A percentile compares a stretch with the other conserved stretches of the same genome.
These are phyloP conservation scores for Xylariaceae sp. DNA, from an alignment of 2,329 filamentous ascomycete genomes.

Conservation along the genomic window DNA sequence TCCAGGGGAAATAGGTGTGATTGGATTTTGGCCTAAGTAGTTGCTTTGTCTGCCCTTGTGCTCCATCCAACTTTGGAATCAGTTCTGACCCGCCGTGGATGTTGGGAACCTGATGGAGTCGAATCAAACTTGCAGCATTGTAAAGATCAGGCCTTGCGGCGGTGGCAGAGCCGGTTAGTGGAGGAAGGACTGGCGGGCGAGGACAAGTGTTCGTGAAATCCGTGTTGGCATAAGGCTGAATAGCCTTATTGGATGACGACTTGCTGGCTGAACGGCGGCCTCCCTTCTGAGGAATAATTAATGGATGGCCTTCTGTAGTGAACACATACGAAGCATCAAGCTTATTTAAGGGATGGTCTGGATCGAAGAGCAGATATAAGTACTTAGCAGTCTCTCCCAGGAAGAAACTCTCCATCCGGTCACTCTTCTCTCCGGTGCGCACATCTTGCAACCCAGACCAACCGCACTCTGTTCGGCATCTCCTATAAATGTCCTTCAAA, in stretches of 20 bases:
- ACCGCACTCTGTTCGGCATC: slow-evolving; percentile 89
- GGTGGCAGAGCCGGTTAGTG: slow-evolving; percentile 76
- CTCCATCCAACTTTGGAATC: slow-evolving; percentile 13
- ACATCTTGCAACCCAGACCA: slow-evolving; percentile 91
- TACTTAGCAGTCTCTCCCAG: slow-evolving; percentile 96
- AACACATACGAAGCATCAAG: slow-evolving; percentile 90
- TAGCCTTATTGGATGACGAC: slow-evolving; percentile 25
- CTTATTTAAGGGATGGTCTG: slow-evolving; percentile 82
- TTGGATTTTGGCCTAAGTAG: slow-evolving; percentile 63
- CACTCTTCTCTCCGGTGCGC: slow-evolving; percentile 78
- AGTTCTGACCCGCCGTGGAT: slow-evolving; percentile 49
- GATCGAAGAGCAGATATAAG: slow-evolving; percentile 87
- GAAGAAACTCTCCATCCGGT: slow-evolving; percentile 99
- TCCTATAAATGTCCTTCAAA: slow-evolving; percentile 79
- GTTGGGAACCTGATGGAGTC: slow-evolving; percentile 76
- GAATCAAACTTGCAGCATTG: slow-evolving; percentile 83
- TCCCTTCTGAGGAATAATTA: slow-evolving; percentile 71
- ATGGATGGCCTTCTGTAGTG: slow-evolving; percentile 91
- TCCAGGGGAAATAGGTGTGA: slow-evolving; percentile 91
- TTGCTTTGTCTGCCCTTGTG: slow-evolving; percentile 8
- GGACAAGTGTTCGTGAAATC: slow-evolving; percentile 67
- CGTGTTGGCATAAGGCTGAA: slow-evolving; percentile 45
- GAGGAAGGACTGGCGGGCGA: slow-evolving; percentile 57
- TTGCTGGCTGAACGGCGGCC: slow-evolving; percentile 29
- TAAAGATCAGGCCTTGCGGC: slow-evolving; percentile 82